Evolutionary conservation across 148 eudicot genomes (phyloP), one percentile per base, ranked within the genome.

Genomic region (Nyssa sinensis): DNA sequence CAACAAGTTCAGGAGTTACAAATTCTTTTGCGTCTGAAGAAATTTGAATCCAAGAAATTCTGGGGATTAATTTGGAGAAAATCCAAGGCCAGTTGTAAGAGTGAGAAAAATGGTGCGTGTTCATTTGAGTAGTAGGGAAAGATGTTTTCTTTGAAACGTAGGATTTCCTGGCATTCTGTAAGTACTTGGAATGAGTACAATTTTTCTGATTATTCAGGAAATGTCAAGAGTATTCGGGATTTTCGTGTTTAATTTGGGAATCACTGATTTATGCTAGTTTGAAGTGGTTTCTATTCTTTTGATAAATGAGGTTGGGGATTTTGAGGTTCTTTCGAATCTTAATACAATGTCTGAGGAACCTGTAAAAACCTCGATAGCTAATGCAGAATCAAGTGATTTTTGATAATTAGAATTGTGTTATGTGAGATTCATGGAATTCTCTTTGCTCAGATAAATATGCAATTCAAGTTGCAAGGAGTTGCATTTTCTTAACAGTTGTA

Each of bases 241-340:
- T 28, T 27, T 67, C 24, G 14, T 44, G 32, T 51, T 32, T 27
- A 11, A 30, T 30, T 31, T 51, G 61, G 25, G 9, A 14, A 69
- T 69, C 37, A 21, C n/a, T 29, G 51, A 28, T 51, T 69, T 29
- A 14, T 51, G 12, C 61, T 61, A 19, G 39, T 11, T 30, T 69
- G 30, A 68, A 69, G 35, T 49, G 33, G 72, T 37, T 49, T 69
- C 12, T 21, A 29, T 51, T 49, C 72, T 69, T 25, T 29, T 69
- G 13, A 49, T 67, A 21, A 69, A 10, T 69, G 30, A 49, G 37
- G 41, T 23, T 14, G 61, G 61, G 62, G 29, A 51, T 69, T 69
- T 30, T 25, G 39, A 39, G 33, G 7, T 68, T 21, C 53, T 11
- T 9, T 69, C 4, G 35, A 68, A 47, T 47, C 30, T 27, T 25